Conservation (phyloP, 805 yeast genomes). For the Sugiyamaella marilandica region DNA sequence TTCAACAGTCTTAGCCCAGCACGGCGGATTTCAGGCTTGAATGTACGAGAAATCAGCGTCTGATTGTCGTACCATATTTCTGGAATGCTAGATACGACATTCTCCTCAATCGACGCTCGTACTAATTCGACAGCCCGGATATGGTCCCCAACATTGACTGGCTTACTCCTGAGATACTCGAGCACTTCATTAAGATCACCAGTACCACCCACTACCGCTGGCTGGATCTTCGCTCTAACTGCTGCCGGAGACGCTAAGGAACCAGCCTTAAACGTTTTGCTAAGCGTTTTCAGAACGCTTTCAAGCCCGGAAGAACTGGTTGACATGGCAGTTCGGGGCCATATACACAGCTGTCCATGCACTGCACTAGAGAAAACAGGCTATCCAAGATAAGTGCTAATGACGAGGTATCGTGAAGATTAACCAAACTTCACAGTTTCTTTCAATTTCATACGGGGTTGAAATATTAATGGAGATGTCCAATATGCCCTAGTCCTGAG, state of each 20-base stretch:
- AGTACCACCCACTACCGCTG: slow-evolving; percentile 33
- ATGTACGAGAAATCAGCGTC: slow-evolving; percentile 42
- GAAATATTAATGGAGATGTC: background rate
- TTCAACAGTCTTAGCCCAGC: slow-evolving; percentile 50
- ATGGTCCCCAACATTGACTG: slow-evolving; percentile 28
- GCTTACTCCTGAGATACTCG: slow-evolving; percentile 22
- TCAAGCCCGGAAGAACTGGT: slow-evolving; percentile 20
- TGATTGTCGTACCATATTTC: slow-evolving; percentile 72
- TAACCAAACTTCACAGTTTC: no score
- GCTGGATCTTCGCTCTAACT: slow-evolving; percentile 14
- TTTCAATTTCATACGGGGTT: no score
- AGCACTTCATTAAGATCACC: slow-evolving; percentile 30
- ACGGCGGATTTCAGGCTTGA: slow-evolving; percentile 37
- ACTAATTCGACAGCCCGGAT: slow-evolving; percentile 49
- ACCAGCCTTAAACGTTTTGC: slow-evolving; percentile 27
- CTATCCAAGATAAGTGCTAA: background rate
- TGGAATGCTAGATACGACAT: slow-evolving; percentile 54
- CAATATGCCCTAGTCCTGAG: background rate
- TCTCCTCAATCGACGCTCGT: slow-evolving; percentile 46
- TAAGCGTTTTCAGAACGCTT: slow-evolving; percentile 28
- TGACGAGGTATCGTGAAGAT: no score
- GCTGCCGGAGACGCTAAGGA: slow-evolving; percentile 14
- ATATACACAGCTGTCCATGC: no score
- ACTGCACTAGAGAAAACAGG: background rate
- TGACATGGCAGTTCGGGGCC: background rate